Evolutionary conservation across 345 rosid species (phyloP).

Genomic region (Brassica rapa): DNA sequence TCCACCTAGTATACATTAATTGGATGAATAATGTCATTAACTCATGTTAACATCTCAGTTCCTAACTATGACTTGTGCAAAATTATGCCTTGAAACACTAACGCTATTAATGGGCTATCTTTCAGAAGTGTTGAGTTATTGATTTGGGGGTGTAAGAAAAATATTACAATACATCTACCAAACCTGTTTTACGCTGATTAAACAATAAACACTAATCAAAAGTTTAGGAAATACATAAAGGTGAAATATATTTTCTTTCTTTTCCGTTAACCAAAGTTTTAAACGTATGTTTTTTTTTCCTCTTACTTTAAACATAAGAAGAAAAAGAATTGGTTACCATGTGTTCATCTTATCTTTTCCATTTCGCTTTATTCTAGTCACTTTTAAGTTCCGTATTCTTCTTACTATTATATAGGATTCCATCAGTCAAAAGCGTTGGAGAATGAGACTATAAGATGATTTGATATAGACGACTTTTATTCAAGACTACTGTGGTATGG

Average conservation of each 20-base stretch:
- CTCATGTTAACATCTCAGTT: background rate
- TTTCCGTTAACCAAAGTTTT: background rate
- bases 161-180: background rate
- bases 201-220: background rate
- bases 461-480: no score
- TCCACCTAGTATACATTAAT: no score
- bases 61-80: background rate
- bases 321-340: no score
- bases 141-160: background rate
- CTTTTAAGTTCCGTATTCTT: no score
- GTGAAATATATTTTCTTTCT: background rate
- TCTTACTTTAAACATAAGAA: no score
- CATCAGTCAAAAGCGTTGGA: no score
- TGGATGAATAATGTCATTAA: background rate
- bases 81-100: background rate
- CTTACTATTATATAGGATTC: no score
- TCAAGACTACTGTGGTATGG: background rate
- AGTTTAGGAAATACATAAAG: background rate
- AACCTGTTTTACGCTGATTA: background rate
- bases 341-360: no score
- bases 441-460: no score
- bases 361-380: no score
- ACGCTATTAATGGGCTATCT: background rate
- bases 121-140: background rate
- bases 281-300: background rate